phyloP scores from a whole-genome alignment of 2,329 filamentous ascomycete genomes.

The Coniella lustricola region DNA sequence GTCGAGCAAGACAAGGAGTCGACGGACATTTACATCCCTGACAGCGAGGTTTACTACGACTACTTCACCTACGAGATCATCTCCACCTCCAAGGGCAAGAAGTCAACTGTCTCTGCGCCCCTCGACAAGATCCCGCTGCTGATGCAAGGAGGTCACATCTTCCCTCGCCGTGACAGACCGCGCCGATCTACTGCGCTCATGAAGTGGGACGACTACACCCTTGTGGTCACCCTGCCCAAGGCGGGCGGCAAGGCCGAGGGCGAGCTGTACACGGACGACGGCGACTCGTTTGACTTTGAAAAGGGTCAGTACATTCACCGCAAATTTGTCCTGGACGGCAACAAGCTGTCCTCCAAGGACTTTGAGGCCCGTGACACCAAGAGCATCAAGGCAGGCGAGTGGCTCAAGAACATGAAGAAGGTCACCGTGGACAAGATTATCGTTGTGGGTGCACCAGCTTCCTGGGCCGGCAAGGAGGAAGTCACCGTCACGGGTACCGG shows the following conservation, averaged over 20 bases:
- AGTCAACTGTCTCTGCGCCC: constrained; percentile 64
- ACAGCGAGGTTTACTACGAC: constrained; percentile 86
- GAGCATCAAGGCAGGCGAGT: constrained; percentile 60
- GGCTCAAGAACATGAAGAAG: constrained; percentile 69
- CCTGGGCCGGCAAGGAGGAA: constrained; percentile 59
- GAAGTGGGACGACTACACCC: constrained; percentile 91
- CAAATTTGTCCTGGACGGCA: constrained; percentile 59
- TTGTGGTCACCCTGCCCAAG: constrained; percentile 67
- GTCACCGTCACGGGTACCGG: constrained; percentile 49
- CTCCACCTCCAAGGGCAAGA: constrained; percentile 60
- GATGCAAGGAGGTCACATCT: constrained; percentile 88
- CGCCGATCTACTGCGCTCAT: constrained; percentile 81
- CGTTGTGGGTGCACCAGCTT: constrained; percentile 67
- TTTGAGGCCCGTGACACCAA: constrained; percentile 47
- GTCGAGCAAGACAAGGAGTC: constrained; percentile 67
- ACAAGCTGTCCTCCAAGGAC: constrained; percentile 62
- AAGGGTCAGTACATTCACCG: constrained; percentile 84
- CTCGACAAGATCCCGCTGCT: constrained; percentile 82
- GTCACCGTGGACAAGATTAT: constrained; percentile 81
- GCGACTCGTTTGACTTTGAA: constrained; percentile 84
- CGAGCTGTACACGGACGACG: constrained; percentile 85
- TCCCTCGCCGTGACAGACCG: constrained; percentile 82
- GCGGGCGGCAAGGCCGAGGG: constrained; percentile 62
- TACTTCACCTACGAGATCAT: constrained; percentile 84
- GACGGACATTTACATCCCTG: constrained; percentile 78